Percentiles rank a stretch among this genome's conserved stretches.
These are phyloP conservation scores for Rhododendron ferrugineum DNA, from an alignment of 148 eudicot species.

Conservation along the genomic window DNA sequence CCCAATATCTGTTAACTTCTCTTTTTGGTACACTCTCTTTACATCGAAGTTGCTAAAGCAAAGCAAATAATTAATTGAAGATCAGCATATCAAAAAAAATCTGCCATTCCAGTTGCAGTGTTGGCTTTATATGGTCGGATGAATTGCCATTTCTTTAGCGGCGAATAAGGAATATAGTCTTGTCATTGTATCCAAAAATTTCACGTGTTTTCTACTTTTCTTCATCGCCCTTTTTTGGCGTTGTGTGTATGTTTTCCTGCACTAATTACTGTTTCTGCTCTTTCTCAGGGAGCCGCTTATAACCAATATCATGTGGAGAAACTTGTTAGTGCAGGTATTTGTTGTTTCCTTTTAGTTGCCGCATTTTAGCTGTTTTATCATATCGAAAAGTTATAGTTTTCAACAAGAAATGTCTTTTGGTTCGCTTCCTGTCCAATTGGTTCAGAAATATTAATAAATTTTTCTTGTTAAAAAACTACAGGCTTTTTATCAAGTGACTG, in stretches of 20 bases:
- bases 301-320: slow-evolving; percentile 98
- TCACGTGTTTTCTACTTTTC: not conserved
- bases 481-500: slow-evolving; percentile 84
- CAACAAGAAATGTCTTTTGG: not conserved
- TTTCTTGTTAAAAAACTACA: slow-evolving; percentile 17
- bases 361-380: not conserved
- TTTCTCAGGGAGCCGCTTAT: slow-evolving; percentile 81
- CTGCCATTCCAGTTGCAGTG: not conserved
- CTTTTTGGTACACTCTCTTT: not conserved
- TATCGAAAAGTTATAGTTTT: not conserved
- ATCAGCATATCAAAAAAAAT: not conserved
- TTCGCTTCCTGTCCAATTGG: not conserved
- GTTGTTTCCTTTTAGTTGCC: not conserved
- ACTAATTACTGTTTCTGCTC: not conserved
- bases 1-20: not conserved
- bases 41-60: not conserved
- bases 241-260: not conserved
- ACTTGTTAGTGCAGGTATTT: slow-evolving; percentile 69
- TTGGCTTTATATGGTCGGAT: not conserved
- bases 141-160: not conserved
- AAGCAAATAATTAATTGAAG: not conserved
- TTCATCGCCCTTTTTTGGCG: not conserved
- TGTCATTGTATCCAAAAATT: not conserved
- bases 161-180: not conserved
- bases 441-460: not conserved